Percentiles rank a stretch among this genome's conserved stretches.
Evolutionary conservation across 2,329 filamentous ascomycete genomes (phyloP).

Genomic region (Zasmidium cellare): DNA sequence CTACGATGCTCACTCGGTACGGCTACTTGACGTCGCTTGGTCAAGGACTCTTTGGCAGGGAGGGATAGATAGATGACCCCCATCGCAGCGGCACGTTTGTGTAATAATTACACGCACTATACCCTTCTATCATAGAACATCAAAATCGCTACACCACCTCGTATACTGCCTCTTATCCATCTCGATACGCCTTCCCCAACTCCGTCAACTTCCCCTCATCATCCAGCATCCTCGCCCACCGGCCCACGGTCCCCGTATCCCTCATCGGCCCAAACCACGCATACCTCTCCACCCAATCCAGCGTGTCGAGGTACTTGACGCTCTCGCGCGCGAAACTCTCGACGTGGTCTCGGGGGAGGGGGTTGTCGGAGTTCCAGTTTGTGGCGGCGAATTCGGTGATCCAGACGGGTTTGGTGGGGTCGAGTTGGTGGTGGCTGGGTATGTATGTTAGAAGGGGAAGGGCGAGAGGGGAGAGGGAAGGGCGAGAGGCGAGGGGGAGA

Average conservation of each 20-base stretch:
- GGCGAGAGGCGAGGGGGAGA: too few species aligned
- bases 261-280: conserved; percentile 36
- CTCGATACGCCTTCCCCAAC: conserved; percentile 34
- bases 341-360: conserved; percentile 30
- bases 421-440: conserved; percentile 24
- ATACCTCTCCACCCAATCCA: conserved; percentile 37
- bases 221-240: conserved; percentile 32
- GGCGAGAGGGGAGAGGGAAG: too few species aligned
- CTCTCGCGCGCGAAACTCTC: conserved; percentile 30
- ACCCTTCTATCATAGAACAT: not conserved
- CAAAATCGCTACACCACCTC: too few species aligned
- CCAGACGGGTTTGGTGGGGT: conserved; percentile 32
- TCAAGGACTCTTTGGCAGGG: conserved; percentile 35
- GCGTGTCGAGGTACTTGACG: conserved; percentile 31
- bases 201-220: conserved; percentile 32
- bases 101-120: not conserved
- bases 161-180: conserved; percentile 15
- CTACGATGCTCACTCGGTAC: conserved; percentile 40
- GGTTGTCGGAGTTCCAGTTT: conserved; percentile 32
- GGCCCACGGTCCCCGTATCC: conserved; percentile 33
- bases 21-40: conserved; percentile 40
- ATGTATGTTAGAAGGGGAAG: not conserved
- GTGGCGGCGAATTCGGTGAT: conserved; percentile 35
- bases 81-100: too few species aligned
- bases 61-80: conserved; percentile 4